Evolutionary conservation across 106 monocot genomes (phyloP).

Genomic region (Alisma plantagoaquatica): DNA sequence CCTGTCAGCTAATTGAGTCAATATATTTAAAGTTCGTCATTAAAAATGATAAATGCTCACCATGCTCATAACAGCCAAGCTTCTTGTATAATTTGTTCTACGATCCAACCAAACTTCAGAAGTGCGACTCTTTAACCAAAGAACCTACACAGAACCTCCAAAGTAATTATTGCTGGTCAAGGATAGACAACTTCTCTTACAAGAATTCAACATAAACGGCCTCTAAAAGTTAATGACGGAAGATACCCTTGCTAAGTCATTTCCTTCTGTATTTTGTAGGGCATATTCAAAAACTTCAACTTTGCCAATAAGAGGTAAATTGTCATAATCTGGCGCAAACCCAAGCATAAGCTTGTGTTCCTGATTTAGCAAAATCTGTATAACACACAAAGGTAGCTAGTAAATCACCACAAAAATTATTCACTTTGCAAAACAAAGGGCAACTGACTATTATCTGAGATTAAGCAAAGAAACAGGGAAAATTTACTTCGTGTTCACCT

Average conservation of each 20-base stretch:
- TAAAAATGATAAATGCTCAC: conserved; percentile 21
- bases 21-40: not conserved
- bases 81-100: conserved; percentile 95
- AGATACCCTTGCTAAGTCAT: conserved; percentile 89
- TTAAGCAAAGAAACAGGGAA: not conserved
- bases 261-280: conserved; percentile 86
- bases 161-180: too few species aligned
- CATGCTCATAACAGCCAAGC: conserved; percentile 99
- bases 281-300: conserved; percentile 98
- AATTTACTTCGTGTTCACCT: conserved; percentile 33
- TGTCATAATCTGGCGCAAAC: conserved; percentile 97
- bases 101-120: conserved; percentile 99
- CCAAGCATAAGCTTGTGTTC: conserved; percentile 90
- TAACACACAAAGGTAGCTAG: too few species aligned
- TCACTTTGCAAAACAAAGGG: too few species aligned
- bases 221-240: not conserved
- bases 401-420: too few species aligned
- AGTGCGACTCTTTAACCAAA: conserved; percentile 97
- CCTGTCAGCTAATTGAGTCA: conserved; percentile 21
- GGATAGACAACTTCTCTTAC: too few species aligned
- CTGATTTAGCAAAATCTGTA: conserved; percentile 90
- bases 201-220: too few species aligned
- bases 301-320: conserved; percentile 82
- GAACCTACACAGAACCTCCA: conserved; percentile 79
- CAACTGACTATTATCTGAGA: not conserved